Evolutionary conservation across 352 stramenopile species (phyloP), one percentile per base, ranked within the genome.

Genomic region (Elongisporangium anandrum): DNA sequence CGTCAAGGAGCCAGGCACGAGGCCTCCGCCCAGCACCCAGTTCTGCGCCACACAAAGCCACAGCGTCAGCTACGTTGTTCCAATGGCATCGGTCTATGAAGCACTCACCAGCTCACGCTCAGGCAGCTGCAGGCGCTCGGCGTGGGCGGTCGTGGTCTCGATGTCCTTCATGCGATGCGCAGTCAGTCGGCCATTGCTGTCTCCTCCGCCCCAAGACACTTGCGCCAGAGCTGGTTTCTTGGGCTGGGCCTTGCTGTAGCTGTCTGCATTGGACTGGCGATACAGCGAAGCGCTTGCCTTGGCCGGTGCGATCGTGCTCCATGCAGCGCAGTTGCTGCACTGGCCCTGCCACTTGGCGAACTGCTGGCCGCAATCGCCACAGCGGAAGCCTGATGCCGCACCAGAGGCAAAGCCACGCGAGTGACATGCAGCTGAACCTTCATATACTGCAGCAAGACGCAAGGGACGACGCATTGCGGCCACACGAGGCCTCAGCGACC

Each of bases 1-100:
- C n/a, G 89, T 97, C 24, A 99, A 73, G 0, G 92, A 98, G 41
- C 96, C 97, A 23, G 88, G 85, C 57, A 99, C 95, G 3, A 99
- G 76, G 5, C 96, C 96, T n/a, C 97, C 97, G 29, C 97, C 97
- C 39, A 99, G 75, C 21, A 99, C 97, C 73, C 90, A 91, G 66
- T 98, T 98, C 81, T 84, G 61, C 2, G 8, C 50, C n/a, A n/a
- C 19, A 63, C 26, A 88, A 58, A 64, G 83, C 83, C 48, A 81
- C 65, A 61, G 81, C 70, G 49, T 73, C 49, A 48, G 49, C 20
- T 22, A 53, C 22, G 19, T 56, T 59, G 34, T 51, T 68, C 56
- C 50, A 54, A 15, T 54, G 6, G 15, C 3, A 56, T 19, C 3
- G 2, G 10, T 23, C 21, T 52, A 34, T 34, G 10, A 47, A 29